Conservation (phyloP, 768 basidiomycete genomes). For the Tulasnella sp. region DNA sequence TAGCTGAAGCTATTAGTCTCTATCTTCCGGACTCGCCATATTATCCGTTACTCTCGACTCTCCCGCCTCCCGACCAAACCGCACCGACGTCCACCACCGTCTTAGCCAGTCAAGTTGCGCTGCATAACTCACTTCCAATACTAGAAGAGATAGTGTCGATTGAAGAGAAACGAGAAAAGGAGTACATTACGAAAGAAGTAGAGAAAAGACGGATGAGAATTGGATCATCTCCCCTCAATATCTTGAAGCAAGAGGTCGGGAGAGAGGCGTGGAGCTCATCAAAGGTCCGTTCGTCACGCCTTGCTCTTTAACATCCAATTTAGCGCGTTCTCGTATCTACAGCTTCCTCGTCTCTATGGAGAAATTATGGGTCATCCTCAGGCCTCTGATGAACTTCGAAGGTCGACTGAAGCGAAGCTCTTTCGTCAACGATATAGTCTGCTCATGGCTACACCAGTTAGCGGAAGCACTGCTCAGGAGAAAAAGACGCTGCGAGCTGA, state of each 20-base stretch:
- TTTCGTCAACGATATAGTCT: slow-evolving; percentile 50
- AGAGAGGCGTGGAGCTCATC: slow-evolving; percentile 53
- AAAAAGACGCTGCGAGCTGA: slow-evolving; percentile 41
- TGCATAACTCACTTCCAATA: slow-evolving; percentile 58
- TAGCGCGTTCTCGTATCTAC: slow-evolving; percentile 13
- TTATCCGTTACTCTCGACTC: slow-evolving; percentile 45
- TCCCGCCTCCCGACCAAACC: slow-evolving; percentile 69
- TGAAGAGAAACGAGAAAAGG: slow-evolving; percentile 51
- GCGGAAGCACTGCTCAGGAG: slow-evolving; percentile 22
- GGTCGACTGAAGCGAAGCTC: slow-evolving; percentile 63
- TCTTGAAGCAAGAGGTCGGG: slow-evolving; percentile 50
- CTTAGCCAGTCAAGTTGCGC: slow-evolving; percentile 42
- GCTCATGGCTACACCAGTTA: slow-evolving; percentile 46
- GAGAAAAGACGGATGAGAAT: slow-evolving; percentile 69
- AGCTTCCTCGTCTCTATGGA: slow-evolving; percentile 64
- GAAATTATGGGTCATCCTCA: slow-evolving; percentile 73
- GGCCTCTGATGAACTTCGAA: slow-evolving; percentile 70
- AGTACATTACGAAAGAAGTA: slow-evolving; percentile 50
- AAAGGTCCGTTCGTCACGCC: slow-evolving; percentile 31
- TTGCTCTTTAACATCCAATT: not conserved
- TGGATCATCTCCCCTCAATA: slow-evolving; percentile 48
- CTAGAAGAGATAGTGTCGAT: slow-evolving; percentile 61
- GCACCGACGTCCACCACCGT: slow-evolving; percentile 54
- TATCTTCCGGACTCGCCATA: slow-evolving; percentile 65
- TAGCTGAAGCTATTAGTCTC: slow-evolving; percentile 52